Conservation (phyloP, 768 basidiomycete species). For the Multifurca ochricompacta region DNA sequence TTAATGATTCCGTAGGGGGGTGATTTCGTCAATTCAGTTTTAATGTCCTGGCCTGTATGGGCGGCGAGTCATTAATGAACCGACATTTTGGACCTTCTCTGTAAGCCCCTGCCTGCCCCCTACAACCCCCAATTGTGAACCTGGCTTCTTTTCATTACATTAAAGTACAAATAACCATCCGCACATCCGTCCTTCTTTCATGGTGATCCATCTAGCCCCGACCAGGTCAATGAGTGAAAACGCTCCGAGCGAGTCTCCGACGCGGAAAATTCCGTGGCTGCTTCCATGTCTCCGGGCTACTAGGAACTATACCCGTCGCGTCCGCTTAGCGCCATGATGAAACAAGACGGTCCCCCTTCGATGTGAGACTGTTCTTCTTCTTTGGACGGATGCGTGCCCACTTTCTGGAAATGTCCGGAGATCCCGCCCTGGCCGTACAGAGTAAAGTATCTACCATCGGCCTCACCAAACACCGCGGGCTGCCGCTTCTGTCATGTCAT, state of each 20-base stretch:
- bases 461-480: background rate
- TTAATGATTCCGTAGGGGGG: background rate
- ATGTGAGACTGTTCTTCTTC: background rate
- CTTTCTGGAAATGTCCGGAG: background rate
- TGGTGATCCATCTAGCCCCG: background rate
- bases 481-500: slow-evolving; percentile 12
- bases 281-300: slow-evolving; percentile 1
- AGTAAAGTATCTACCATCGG: slow-evolving; percentile 1
- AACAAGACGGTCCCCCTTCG: background rate
- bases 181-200: background rate
- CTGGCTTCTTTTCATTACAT: background rate
- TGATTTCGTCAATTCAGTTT: background rate
- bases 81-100: background rate
- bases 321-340: background rate
- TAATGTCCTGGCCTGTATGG: background rate
- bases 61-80: background rate
- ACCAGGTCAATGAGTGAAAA: background rate
- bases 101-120: background rate
- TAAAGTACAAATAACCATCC: background rate
- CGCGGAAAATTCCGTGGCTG: background rate
- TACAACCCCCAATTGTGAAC: background rate
- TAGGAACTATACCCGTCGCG: background rate
- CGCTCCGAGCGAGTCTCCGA: no score
- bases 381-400: background rate
- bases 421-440: background rate